Percentiles rank a stretch among this genome's conserved stretches.
Conservation (phyloP, 345 rosid species). For the Corchorus olitorius region DNA sequence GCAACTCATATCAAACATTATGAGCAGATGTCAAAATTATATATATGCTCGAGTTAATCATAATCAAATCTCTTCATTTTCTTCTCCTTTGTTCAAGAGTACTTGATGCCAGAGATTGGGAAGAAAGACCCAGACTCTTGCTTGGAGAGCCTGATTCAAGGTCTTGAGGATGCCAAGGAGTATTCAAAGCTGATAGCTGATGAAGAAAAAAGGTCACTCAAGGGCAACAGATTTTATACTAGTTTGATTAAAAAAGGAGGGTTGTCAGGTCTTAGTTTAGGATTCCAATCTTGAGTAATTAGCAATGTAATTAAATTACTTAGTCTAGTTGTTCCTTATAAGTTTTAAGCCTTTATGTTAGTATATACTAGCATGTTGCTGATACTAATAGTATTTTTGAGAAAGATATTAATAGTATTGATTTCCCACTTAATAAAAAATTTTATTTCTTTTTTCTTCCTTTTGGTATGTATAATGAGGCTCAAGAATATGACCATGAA, state of each 20-base stretch:
- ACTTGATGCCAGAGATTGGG: slow-evolving; percentile 39
- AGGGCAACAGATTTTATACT: neutral
- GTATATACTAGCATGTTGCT: neutral
- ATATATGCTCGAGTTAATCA: too few species aligned
- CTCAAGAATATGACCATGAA: neutral
- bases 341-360: neutral
- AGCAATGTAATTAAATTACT: neutral
- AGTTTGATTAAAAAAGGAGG: neutral
- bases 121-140: slow-evolving; percentile 31
- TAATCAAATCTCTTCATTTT: too few species aligned
- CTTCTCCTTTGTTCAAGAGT: slow-evolving; percentile 29
- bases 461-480: neutral
- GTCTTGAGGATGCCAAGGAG: slow-evolving; percentile 32
- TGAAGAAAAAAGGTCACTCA: neutral
- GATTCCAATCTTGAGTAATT: neutral
- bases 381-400: too few species aligned
- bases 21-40: too few species aligned
- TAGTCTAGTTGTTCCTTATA: neutral
- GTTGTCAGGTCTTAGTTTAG: neutral
- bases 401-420: too few species aligned
- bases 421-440: neutral
- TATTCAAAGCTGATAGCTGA: slow-evolving; percentile 15
- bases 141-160: slow-evolving; percentile 35
- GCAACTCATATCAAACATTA: too few species aligned
- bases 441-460: neutral